Percentiles rank a stretch among this genome's conserved stretches.
phyloP scores from a whole-genome alignment of 1,284 basidiomycete species.

The Leccinum solheimii region DNA sequence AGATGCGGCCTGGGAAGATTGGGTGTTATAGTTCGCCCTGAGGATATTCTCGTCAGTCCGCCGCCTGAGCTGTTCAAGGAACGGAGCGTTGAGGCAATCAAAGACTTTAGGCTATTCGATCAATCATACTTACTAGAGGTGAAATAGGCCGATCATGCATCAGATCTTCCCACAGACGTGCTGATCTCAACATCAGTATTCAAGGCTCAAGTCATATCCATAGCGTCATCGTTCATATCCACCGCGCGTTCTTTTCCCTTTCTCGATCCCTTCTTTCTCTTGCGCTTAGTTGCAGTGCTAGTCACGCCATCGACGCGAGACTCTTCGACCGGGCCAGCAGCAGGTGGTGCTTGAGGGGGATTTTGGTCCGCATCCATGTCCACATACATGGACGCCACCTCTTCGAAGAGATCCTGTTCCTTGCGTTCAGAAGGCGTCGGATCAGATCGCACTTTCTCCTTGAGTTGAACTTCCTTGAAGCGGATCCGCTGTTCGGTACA shows the following conservation, averaged over 20 bases:
- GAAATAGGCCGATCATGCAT: background rate
- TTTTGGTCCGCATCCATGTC: constrained; percentile 13
- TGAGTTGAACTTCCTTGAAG: constrained; percentile 45
- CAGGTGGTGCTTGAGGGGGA: background rate
- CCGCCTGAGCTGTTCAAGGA: background rate
- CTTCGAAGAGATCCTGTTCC: constrained; percentile 17
- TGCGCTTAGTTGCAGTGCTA: constrained; percentile 6
- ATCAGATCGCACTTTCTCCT: constrained; percentile 20
- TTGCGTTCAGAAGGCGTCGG: constrained; percentile 4
- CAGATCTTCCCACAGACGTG: background rate
- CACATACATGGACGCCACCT: constrained; percentile 25
- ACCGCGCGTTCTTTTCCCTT: constrained; percentile 33
- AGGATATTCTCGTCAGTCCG: background rate
- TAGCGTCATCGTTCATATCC: constrained; percentile 18
- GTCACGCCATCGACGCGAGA: background rate
- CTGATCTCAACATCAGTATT: background rate
- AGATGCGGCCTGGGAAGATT: background rate
- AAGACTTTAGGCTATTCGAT: no score
- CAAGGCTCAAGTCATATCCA: constrained; percentile 19
- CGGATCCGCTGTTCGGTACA: constrained; percentile 62
- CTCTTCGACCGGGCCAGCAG: background rate
- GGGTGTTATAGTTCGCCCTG: constrained; percentile 11
- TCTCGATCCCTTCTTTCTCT: constrained; percentile 19
- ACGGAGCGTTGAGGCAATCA: background rate
- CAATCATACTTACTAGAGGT: no score